phyloP scores from a whole-genome alignment of 2,329 filamentous ascomycete species.

The Talaromyces sp. region DNA sequence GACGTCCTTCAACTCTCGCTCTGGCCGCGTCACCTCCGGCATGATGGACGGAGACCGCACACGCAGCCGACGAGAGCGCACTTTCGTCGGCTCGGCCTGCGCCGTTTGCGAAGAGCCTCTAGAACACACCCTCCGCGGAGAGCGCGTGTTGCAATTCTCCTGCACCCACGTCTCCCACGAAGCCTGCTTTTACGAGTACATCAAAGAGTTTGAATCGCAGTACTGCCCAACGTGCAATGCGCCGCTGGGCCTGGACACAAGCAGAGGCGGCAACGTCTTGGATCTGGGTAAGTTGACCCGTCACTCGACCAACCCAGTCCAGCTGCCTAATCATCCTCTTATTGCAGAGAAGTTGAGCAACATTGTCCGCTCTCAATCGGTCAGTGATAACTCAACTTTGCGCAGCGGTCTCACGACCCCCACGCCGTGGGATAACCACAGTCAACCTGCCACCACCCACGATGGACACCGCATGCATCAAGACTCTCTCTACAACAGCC shows the following conservation, averaged over 20 bases:
- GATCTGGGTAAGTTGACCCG: conserved; percentile 66
- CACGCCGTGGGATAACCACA: conserved; percentile 52
- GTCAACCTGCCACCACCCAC: conserved; percentile 27
- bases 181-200: conserved; percentile 98
- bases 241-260: conserved; percentile 85
- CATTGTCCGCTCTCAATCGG: conserved; percentile 77
- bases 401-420: conserved; percentile 53
- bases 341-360: conserved; percentile 83
- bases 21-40: conserved; percentile 51
- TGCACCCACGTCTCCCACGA: conserved; percentile 97
- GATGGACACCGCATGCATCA: conserved; percentile 17
- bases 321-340: not conserved
- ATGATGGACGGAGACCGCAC: conserved; percentile 71
- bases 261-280: conserved; percentile 84
- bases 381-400: conserved; percentile 54
- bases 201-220: conserved; percentile 88
- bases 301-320: not conserved
- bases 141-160: conserved; percentile 91
- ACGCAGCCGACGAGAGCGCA: conserved; percentile 79
- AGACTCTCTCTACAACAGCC: conserved; percentile 10
- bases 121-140: conserved; percentile 89
- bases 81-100: conserved; percentile 91
- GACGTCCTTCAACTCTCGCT: conserved; percentile 32
- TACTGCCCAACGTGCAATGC: conserved; percentile 93
- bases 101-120: conserved; percentile 94